Evolutionary conservation across 495 filamentous ascomycete species (phyloP).

Genomic region (Neurospora tetraspora): DNA sequence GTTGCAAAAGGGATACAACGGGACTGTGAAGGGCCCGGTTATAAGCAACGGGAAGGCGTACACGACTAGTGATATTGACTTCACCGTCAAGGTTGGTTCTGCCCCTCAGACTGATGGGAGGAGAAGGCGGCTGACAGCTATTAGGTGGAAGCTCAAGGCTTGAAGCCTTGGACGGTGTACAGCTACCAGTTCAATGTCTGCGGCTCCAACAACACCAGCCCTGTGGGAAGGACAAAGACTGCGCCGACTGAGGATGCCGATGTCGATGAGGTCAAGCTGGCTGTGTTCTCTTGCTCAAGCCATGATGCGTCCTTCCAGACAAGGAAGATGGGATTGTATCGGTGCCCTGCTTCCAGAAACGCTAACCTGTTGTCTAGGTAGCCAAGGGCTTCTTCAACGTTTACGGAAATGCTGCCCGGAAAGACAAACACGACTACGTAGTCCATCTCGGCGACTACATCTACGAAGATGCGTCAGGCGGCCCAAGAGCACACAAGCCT

Average conservation of each 20-base stretch:
- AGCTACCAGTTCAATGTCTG: conserved; percentile 44
- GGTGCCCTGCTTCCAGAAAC: conserved; percentile 1
- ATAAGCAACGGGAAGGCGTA: conserved; percentile 42
- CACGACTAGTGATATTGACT: conserved; percentile 56
- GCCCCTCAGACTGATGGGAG: background rate
- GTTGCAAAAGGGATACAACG: conserved; percentile 9
- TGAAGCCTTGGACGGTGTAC: conserved; percentile 48
- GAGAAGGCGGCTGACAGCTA: conserved; percentile 11
- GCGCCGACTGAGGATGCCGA: conserved; percentile 29
- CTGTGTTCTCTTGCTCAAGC: conserved; percentile 44
- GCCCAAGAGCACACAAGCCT: conserved; percentile 21
- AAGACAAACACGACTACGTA: conserved; percentile 55
- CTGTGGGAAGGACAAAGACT: conserved; percentile 44
- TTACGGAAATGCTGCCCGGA: conserved; percentile 54
- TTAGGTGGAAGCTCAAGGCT: conserved; percentile 44
- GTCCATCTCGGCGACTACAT: conserved; percentile 56
- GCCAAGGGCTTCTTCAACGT: conserved; percentile 52
- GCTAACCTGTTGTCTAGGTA: conserved; percentile 11
- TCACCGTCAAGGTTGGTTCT: conserved; percentile 45
- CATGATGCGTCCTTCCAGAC: conserved; percentile 26
- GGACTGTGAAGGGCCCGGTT: conserved; percentile 27
- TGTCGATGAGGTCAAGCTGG: conserved; percentile 32
- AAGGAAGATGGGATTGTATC: background rate
- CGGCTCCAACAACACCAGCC: conserved; percentile 30
- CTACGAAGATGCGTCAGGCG: conserved; percentile 48